These are phyloP conservation scores for Penicillium egyptiacum DNA, from an alignment of 495 filamentous ascomycete species.

Conservation along the genomic window DNA sequence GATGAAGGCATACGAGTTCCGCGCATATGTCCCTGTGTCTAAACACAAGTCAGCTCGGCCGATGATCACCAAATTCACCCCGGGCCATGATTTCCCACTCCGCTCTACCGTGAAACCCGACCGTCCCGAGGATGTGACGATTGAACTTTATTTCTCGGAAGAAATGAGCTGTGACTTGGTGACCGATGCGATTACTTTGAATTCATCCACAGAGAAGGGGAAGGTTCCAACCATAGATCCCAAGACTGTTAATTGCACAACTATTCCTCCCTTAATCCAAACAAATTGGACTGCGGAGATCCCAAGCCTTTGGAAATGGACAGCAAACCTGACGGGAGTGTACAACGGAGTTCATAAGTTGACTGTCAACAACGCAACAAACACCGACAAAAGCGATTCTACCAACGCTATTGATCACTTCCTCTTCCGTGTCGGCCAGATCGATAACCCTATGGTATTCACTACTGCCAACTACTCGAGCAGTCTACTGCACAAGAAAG, in stretches of 20 bases:
- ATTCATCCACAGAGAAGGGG: constrained; percentile 53
- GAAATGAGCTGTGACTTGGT: constrained; percentile 62
- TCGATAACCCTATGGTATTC: constrained; percentile 62
- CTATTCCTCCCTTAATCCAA: constrained; percentile 21
- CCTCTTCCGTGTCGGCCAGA: constrained; percentile 56
- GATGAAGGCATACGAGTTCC: constrained; percentile 59
- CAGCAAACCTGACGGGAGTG: constrained; percentile 54
- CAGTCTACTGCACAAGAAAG: constrained; percentile 44
- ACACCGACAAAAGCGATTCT: constrained; percentile 24
- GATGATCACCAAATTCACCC: constrained; percentile 62
- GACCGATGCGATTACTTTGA: constrained; percentile 46
- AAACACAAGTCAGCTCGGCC: constrained; percentile 51
- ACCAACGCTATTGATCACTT: constrained; percentile 56
- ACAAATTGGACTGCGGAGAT: constrained; percentile 48
- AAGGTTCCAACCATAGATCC: constrained; percentile 29
- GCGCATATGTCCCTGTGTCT: constrained; percentile 58
- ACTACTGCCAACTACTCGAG: constrained; percentile 57
- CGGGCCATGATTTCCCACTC: constrained; percentile 62
- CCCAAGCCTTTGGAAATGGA: constrained; percentile 53
- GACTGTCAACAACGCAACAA: constrained; percentile 56
- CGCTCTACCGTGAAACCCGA: constrained; percentile 48
- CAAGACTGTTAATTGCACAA: constrained; percentile 44
- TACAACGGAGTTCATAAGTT: constrained; percentile 63
- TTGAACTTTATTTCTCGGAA: constrained; percentile 60
- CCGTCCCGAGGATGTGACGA: constrained; percentile 44